Evolutionary conservation across 1,284 basidiomycete genomes (phyloP), one percentile per base, ranked within the genome.

Genomic region (Trichosporon ovoides): DNA sequence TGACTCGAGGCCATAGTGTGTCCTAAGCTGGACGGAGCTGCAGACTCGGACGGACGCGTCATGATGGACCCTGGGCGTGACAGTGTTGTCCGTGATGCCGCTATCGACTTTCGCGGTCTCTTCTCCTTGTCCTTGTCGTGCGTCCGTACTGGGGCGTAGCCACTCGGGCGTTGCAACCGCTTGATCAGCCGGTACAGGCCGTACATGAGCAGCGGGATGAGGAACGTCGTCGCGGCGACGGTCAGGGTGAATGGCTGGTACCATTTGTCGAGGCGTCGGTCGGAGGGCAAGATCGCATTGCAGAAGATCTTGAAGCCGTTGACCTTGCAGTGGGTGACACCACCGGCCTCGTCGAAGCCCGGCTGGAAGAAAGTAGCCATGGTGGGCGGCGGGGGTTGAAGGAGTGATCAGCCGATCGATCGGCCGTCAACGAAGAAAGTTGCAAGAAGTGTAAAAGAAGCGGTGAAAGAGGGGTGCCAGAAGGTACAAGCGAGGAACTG

Each of bases 321-420:
- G 28, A 49, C 36, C 11, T n/a, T 38, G 52, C 56, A 57, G 36
- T 48, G 38, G 0, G 28, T 35, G 18, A 52, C 19, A 6, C 11
- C 36, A 18, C 18, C 40, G n/a, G 19, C 34, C 1, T 53, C 52
- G 18, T 49, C 40, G 43, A 57, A 53, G 35, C 56, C 56, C 9
- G 57, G 57, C 46, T 49, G 57, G 46, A 53, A 58, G 52, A 58
- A 58, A 24, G 52, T 50, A 5, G 57, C 52, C 57, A 58, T 58
- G 16, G 43, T 14, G 43, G 43, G n/a, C n/a, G n/a, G n/a, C n/a
- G n/a, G n/a, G n/a, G n/a, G n/a, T n/a, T n/a, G 22, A 19, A 40
- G 20, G 40, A 31, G 24, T 14, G 35, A n/a, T 19, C 7, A 16
- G n/a, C 43, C 43, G n/a, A 16, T n/a, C n/a, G n/a, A n/a, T n/a